A percentile compares a stretch with the other conserved stretches of the same genome.
phyloP scores from a whole-genome alignment of 768 basidiomycete genomes.

The Coprinopsis strossmayeri region DNA sequence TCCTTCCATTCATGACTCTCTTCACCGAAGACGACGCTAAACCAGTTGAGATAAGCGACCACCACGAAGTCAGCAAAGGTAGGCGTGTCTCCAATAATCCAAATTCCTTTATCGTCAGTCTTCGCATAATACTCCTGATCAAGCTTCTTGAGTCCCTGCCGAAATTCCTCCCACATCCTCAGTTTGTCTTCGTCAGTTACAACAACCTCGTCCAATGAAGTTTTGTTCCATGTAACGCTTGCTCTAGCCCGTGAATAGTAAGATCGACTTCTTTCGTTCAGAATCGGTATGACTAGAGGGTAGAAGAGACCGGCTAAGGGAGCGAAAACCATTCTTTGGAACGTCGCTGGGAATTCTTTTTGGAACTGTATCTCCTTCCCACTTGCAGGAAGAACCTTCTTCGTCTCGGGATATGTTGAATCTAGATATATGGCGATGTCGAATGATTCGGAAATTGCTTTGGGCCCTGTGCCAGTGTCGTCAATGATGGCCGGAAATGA shows the following conservation, averaged over 20 bases:
- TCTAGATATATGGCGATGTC: constrained; percentile 45
- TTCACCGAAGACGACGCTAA: constrained; percentile 23
- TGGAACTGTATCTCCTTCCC: no score
- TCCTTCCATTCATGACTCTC: constrained; percentile 33
- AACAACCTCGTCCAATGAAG: no score
- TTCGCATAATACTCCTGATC: background rate
- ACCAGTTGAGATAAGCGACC: constrained; percentile 18
- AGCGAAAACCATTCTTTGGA: no score
- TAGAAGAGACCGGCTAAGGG: no score
- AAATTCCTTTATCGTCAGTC: no score
- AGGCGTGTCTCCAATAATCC: constrained; percentile 10
- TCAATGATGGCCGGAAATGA: constrained; percentile 44
- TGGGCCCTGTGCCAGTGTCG: constrained; percentile 29
- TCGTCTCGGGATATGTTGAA: constrained; percentile 34
- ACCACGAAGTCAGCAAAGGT: constrained; percentile 22
- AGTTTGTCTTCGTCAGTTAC: no score
- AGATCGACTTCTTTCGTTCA: no score
- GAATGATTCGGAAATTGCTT: constrained; percentile 33
- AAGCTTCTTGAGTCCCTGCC: background rate
- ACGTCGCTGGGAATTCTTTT: no score
- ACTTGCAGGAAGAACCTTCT: constrained; percentile 26
- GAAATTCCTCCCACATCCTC: no score
- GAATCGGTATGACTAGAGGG: no score
- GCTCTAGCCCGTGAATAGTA: no score
- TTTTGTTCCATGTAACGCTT: no score